Evolutionary conservation across 2,329 filamentous ascomycete genomes (phyloP), one percentile per base, ranked within the genome.

Genomic region (Rhynchosporium secalis): DNA sequence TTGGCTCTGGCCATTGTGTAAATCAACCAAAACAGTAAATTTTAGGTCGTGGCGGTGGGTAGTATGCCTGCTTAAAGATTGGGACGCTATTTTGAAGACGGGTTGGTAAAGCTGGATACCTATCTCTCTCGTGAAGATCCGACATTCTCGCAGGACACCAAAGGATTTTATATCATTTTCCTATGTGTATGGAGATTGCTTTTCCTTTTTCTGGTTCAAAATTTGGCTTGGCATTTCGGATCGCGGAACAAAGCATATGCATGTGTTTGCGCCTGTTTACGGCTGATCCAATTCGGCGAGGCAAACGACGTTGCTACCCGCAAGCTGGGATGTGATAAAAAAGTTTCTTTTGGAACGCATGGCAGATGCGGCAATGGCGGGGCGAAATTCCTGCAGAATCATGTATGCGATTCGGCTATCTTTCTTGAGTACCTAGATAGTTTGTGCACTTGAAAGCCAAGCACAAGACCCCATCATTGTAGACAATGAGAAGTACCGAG

Each of bases 201-300:
- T 64, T 67, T 65, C 58, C 62, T 67, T 69, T 69, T 67, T 63
- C 58, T 8, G 15, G 54, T 55, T 61, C 62, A 49, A 60, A 61
- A 43, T 56, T 28, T 46, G 28, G 28, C 61, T 52, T 61, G 55
- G 60, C 60, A 60, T 55, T 48, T n/a, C 51, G 36, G 51, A 54
- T 28, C 36, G 51, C 48, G 33, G 31, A 52, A 38, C 31, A n/a
- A 31, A 51, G 33, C 33, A 51, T 29, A 47, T 15, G 29, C 47
- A 6, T 49, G 20, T 20, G 41, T 54, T 4, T 28, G 12, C 13
- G 13, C 28, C 51, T 54, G 52, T 54, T 29, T 46, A 57, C 31
- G 20, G 29, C 38, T 54, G 26, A 36, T 56, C 36, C 58, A 56
- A 36, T 40, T 55, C 56, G 51, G 28, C 20, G 36, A 47, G 4